phyloP scores from a whole-genome alignment of 345 rosid genomes.

The Lepidium africanum region DNA sequence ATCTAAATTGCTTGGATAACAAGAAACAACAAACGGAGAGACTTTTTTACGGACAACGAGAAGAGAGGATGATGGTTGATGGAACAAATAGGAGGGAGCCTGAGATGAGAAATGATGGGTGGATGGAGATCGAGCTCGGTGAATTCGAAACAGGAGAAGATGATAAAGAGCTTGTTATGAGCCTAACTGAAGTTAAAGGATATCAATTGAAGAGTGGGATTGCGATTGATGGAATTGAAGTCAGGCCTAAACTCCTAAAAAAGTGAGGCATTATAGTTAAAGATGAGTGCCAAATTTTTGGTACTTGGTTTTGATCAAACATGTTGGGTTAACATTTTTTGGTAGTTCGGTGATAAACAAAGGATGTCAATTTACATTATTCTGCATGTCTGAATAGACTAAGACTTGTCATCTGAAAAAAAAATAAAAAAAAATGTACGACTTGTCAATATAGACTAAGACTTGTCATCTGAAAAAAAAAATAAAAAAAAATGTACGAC shows the following conservation, averaged over 20 bases:
- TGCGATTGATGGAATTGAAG: constrained; percentile 65
- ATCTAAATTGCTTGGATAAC: constrained; percentile 17
- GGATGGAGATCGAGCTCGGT: constrained; percentile 81
- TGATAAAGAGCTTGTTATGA: constrained; percentile 38
- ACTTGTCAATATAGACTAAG: too few species aligned
- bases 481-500: too few species aligned
- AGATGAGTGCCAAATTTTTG: neutral
- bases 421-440: too few species aligned
- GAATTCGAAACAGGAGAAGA: constrained; percentile 38
- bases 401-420: too few species aligned
- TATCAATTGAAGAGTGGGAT: constrained; percentile 71
- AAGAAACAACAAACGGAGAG: constrained; percentile 26
- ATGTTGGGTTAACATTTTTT: neutral
- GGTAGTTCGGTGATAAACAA: neutral
- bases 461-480: too few species aligned
- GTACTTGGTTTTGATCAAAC: neutral
- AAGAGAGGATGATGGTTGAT: neutral
- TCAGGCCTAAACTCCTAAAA: too few species aligned
- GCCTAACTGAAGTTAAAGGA: constrained; percentile 64
- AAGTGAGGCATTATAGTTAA: neutral
- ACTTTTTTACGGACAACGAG: constrained; percentile 8
- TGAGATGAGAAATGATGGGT: constrained; percentile 41
- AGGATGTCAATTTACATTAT: too few species aligned
- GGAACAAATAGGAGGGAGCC: constrained; percentile 19
- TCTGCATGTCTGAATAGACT: too few species aligned